Evolutionary conservation across 495 filamentous ascomycete species (phyloP), one percentile per base, ranked within the genome.

Genomic region (Amorphotheca resinae): DNA sequence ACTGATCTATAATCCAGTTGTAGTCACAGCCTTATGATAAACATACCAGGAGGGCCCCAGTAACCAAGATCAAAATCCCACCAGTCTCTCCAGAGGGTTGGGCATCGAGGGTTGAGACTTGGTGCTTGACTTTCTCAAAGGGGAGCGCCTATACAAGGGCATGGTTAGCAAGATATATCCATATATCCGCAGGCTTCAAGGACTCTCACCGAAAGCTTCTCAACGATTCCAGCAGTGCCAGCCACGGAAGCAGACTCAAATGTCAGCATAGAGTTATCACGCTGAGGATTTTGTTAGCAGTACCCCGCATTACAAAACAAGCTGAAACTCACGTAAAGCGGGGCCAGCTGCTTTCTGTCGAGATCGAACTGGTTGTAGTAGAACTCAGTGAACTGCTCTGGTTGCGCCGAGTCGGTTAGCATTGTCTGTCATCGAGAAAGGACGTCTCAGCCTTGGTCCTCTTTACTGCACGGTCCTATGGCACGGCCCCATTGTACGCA

Each of bases 331-430:
- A 93, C 88, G 67, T 96, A 96, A 64, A 95, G 82, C 37, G 62
- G 52, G 1, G 62, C 66, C 18, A 96, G 70, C 9, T 57, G 49
- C 17, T 47, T 48, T 43, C 87, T 79, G 59, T 82, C 59, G 36
- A 45, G 36, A 60, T 94, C 87, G 63, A 95, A 93, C 38, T 76
- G 79, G 43, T 75, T 63, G 70, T 95, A 95, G 79, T 95, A 96
- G 70, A 80, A 88, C 18, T 75, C 45, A 38, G 85, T 78, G 64
- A 96, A 96, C 55, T 88, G 68, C 49, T 71, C 88, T 95, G 59
- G 9, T 28, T 11, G 11, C 5, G 5, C 25, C 25, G 5, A 11
- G 5, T 5, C 5, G 5, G 25, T 28, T 28, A 28, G 25, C 25
- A 28, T 28, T 28, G 25, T 11, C 25, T 11, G 25, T 11, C 25